Evolutionary conservation across 2,329 filamentous ascomycete species (phyloP).

Genomic region (Exophiala aquamarina): DNA sequence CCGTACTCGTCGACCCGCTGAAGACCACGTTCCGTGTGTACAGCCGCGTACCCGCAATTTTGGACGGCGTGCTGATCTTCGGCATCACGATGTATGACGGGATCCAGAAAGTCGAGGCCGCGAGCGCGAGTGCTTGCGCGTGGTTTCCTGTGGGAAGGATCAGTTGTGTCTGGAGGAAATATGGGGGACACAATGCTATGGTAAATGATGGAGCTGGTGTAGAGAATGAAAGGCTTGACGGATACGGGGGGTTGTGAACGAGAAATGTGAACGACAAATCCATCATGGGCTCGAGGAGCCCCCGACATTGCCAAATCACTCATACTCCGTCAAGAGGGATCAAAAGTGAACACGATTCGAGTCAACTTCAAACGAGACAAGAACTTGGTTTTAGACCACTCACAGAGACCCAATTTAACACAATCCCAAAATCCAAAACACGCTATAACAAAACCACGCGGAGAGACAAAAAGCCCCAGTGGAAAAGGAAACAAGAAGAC

Average conservation of each 20-base stretch:
- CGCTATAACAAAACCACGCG: background rate
- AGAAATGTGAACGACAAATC: too few relatives aligned
- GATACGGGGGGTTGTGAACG: background rate
- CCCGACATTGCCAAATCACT: too few relatives aligned
- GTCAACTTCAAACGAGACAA: too few relatives aligned
- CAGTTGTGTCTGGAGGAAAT: background rate
- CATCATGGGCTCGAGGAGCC: too few relatives aligned
- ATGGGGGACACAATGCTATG: background rate
- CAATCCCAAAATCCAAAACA: background rate
- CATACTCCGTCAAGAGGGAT: too few relatives aligned
- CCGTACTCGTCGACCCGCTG: slow-evolving; percentile 74
- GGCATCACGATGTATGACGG: slow-evolving; percentile 93
- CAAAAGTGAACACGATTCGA: too few relatives aligned
- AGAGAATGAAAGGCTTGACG: too few relatives aligned
- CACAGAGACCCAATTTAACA: too few relatives aligned
- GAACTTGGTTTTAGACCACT: too few relatives aligned
- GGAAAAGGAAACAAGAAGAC: slow-evolving; percentile 15
- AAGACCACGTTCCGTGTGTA: slow-evolving; percentile 80
- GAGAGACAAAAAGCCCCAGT: too few relatives aligned
- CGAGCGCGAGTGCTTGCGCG: slow-evolving; percentile 86
- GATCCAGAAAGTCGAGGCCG: slow-evolving; percentile 70
- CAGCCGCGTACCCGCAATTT: slow-evolving; percentile 76
- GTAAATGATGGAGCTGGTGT: background rate
- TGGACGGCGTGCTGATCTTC: slow-evolving; percentile 75
- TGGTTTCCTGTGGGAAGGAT: slow-evolving; percentile 70